Percentiles rank a stretch among this genome's conserved stretches.
These are phyloP conservation scores for Aspergillus haitiensis DNA, from an alignment of 495 filamentous ascomycete genomes.

Conservation along the genomic window DNA sequence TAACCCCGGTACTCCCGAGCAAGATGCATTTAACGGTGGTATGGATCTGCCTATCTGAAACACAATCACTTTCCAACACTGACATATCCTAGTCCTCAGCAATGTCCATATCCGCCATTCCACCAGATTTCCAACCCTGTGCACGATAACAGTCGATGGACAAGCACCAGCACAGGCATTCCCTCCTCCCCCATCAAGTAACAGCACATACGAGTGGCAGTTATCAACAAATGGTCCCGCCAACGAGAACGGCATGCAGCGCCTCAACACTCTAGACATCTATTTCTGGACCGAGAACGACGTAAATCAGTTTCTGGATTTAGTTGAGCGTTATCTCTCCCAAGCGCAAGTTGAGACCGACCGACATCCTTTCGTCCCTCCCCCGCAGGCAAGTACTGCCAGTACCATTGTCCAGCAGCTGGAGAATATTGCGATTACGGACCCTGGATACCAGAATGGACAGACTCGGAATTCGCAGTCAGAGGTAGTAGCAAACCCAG, in stretches of 20 bases:
- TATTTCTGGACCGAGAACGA: conserved; percentile 87
- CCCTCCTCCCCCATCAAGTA: conserved; percentile 41
- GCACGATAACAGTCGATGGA: conserved; percentile 71
- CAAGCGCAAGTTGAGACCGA: conserved; percentile 55
- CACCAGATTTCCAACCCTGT: conserved; percentile 72
- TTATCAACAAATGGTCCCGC: conserved; percentile 68
- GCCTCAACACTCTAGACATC: conserved; percentile 79
- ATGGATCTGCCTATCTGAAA: conserved; percentile 33
- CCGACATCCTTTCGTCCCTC: conserved; percentile 46
- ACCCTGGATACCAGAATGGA: conserved; percentile 58
- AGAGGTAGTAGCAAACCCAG: conserved; percentile 30
- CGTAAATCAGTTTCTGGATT: conserved; percentile 69
- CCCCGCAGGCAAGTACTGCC: conserved; percentile 60
- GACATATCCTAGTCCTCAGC: conserved; percentile 56
- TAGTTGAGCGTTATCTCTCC: conserved; percentile 59
- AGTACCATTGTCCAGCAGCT: conserved; percentile 83
- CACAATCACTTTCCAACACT: conserved; percentile 1
- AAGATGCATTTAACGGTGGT: conserved; percentile 88
- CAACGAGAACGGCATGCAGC: conserved; percentile 68
- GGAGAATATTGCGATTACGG: conserved; percentile 74
- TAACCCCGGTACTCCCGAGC: conserved; percentile 78
- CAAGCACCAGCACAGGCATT: conserved; percentile 31
- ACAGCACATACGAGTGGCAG: conserved; percentile 68
- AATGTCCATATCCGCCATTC: conserved; percentile 67
- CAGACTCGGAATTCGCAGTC: conserved; percentile 51